Conservation (phyloP, 108 stramenopile species). For the Fragilaria crotonensis region DNA sequence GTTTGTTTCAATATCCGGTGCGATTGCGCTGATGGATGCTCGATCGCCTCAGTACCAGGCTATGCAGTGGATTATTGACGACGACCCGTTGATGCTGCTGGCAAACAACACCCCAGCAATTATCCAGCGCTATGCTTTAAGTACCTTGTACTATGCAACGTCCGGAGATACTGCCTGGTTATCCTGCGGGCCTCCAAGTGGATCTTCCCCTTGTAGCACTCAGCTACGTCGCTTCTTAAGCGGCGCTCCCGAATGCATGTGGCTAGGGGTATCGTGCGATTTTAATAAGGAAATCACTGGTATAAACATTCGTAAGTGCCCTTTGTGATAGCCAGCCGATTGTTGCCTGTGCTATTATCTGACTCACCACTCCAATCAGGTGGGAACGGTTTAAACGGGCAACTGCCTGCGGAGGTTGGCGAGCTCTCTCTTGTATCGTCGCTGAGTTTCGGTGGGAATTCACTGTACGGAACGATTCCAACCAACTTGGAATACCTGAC, state of each 20-base stretch:
- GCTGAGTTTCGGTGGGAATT: conserved; percentile 2
- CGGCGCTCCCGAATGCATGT: background rate
- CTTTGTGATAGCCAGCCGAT: background rate
- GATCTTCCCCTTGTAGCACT: background rate
- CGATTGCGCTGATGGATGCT: background rate
- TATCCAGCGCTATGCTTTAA: conserved; percentile 3
- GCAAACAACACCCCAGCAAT: background rate
- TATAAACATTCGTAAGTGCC: conserved; percentile 3
- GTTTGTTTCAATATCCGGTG: background rate
- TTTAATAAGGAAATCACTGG: background rate
- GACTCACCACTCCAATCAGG: background rate
- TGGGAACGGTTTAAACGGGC: conserved; percentile 1
- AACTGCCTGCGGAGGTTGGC: background rate
- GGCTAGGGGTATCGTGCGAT: conserved; percentile 2
- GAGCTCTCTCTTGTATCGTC: background rate
- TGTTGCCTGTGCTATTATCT: background rate
- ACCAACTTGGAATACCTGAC: background rate
- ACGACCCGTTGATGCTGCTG: background rate
- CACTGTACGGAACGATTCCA: background rate
- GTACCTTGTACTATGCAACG: conserved; percentile 1
- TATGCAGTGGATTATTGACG: background rate
- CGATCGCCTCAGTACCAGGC: conserved; percentile 2
- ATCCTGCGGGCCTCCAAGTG: background rate
- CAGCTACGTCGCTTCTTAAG: background rate
- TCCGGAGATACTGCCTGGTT: conserved; percentile 2